Evolutionary conservation across 345 rosid genomes (phyloP), one percentile per base, ranked within the genome.

Genomic region (Mercurialis annua): DNA sequence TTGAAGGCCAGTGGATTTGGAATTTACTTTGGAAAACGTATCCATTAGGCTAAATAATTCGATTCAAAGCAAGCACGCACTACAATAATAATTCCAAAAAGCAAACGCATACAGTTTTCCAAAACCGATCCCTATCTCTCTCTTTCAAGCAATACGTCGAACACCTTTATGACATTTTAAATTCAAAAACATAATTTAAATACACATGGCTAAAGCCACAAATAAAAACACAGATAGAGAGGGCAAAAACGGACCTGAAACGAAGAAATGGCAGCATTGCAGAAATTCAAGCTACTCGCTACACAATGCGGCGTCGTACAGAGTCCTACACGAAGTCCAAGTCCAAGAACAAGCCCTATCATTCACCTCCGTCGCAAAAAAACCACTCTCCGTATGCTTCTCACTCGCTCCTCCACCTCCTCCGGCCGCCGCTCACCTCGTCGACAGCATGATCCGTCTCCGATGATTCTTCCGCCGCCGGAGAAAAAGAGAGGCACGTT

Each of bases 271-370:
- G 90, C 97, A 26, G 62, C 98, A 20, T 44, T 93, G 74, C 92
- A 89, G 73, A 87, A 84, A 67, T 90, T 90, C 84, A 90, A 86
- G 90, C 80, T 90, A 26, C 77, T 89, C 4, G 87, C 97, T 30
- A 86, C 94, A 6, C 96, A 89, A 75, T 93, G 98, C 5, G 96
- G 96, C 36, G 94, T 90, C n/a, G 72, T 81, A 1, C 84, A 78
- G 71, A 90, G 94, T 71, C 92, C 96, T 0, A 88, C 94, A 7
- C 81, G 87, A 51, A 85, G 93, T 71, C 96, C 97, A 51, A 85
- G 93, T 71, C 96, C 97, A 0, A 75, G 88, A 57, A 85, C 96
- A 43, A 90, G 97, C 70, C 96, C 97, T 0, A 34, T 84, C 36
- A 89, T 92, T 53, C 86, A 84, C 3, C 73, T 90, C 81, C 84